Evolutionary conservation across 1,284 basidiomycete species (phyloP), one percentile per base, ranked within the genome.

Genomic region (Phlebopus sp.): DNA sequence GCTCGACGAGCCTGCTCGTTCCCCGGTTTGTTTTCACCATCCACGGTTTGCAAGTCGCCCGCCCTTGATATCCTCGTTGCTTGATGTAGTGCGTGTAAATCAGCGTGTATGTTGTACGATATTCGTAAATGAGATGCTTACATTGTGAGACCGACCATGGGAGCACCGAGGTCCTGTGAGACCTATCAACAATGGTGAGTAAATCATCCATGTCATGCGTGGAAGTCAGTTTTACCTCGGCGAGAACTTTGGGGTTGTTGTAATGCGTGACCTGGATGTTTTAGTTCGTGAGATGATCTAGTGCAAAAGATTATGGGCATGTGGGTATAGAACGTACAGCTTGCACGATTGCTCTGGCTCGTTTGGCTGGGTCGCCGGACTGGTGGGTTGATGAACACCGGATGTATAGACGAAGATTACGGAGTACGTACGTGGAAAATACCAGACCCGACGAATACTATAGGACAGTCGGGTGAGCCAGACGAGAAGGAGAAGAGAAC

Each of bases 341-440:
- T 73, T 97, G 92, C 34, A 99, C 96, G 58, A 99, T 97, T n/a
- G 96, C 95, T 50, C 86, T 84, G 13, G 96, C 96, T 48, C 94
- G 85, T 70, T 93, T 94, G 30, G 87, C 92, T 27, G 96, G 94
- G 69, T 99, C 91, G 46, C 88, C 90, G 43, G 95, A 96, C 88
- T 60, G 53, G 37, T 44, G 23, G 27, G 17, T 47, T 15, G 30
- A 40, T 47, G 42, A 45, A 31, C 42, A 46, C 46, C 40, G 31
- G 5, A 31, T 29, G 17, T 42, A 31, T 35, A 32, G 10, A 37
- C 37, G 17, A 39, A 47, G 32, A 47, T 31, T 19, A 19, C 17
- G 30, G 32, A 17, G 13, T 11, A 76, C 86, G 53, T 59, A 92
- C 91, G 63, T 88, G 84, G 79, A 93, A 97, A 65, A 97, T 94